Base-by-base conservation (phyloP, 1,284 basidiomycete species). In the Irpex rosettiformis region DNA sequence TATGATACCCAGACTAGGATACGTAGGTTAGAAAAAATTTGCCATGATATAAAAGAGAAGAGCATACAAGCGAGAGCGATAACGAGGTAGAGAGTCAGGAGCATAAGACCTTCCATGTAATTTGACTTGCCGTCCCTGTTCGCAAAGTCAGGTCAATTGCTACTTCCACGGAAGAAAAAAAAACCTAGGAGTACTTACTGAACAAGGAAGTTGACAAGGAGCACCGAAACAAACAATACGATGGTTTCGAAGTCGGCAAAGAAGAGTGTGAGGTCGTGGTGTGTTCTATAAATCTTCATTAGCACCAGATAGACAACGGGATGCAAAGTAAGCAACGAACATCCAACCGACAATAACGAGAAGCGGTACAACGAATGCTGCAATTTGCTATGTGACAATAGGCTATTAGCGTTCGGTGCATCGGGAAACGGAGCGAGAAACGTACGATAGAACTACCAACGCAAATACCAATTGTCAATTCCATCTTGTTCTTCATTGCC, bases 401-500 rank as follows among this genome's bases (percentile, higher is more conserved):
- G 48, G 21, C 25, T 28, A 53, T 27, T 49, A 24, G 18, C 55
- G 27, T 49, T 22, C 16, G n/a, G n/a, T n/a, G n/a, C n/a, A n/a
- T n/a, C n/a, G 18, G 4, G 40, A 24, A 13, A 43, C 21, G n/a
- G n/a, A n/a, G 25, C 55, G 54, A 53, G 22, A 40, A 25, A 78
- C 86, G 64, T 64, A 91, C 89, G 62, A 98, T 96, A 4, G 89
- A 92, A 62, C 88, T 91, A 11, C 95, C 95, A 56, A 98, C 89
- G 58, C 91, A 92, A 61, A 98, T 93, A 2, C 88, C 88, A 62
- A 97, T 92, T 0, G 91, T 89, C 30, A 94, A 76, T 69, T 93
- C 91, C 86, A 93, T 94, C 69, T 91, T 89, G 62, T 83, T 80
- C 73, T 93, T 94, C 79, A 89, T 79, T 0, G 93, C 93, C 93